Conservation (phyloP, 768 basidiomycete genomes). For the Agaricus bisporus region DNA sequence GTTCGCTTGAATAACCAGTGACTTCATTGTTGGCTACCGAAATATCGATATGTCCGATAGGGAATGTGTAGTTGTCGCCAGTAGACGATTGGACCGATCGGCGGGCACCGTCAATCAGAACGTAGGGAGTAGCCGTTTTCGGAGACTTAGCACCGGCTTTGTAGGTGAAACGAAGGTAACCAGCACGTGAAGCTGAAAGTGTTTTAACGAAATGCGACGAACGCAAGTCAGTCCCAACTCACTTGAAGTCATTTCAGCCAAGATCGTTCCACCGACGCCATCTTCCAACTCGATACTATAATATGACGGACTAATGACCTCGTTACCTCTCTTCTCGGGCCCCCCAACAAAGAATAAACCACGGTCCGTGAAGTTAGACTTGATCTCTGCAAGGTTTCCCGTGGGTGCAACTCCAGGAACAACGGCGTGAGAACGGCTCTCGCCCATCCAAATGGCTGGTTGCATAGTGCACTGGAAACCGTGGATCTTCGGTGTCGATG, state of each 20-base stretch:
- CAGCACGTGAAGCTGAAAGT: conserved; percentile 60
- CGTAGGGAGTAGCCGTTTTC: conserved; percentile 33
- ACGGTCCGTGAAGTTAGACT: background rate
- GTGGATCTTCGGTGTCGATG: conserved; percentile 34
- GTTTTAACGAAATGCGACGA: background rate
- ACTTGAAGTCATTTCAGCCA: conserved; percentile 61
- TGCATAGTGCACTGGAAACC: conserved; percentile 79
- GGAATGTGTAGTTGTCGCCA: conserved; percentile 40
- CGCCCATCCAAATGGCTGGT: conserved; percentile 88
- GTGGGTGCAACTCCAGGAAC: conserved; percentile 43
- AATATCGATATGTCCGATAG: conserved; percentile 45
- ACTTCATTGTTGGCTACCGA: conserved; percentile 15
- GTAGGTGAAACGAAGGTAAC: conserved; percentile 71
- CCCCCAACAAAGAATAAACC: conserved; percentile 26
- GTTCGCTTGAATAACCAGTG: conserved; percentile 5
- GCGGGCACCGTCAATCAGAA: conserved; percentile 63
- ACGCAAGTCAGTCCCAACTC: conserved; percentile 17
- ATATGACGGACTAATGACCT: conserved; percentile 46
- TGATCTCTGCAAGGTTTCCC: background rate
- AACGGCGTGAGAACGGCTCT: conserved; percentile 56
- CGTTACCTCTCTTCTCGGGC: conserved; percentile 52
- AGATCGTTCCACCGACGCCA: conserved; percentile 41
- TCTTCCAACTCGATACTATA: conserved; percentile 55
- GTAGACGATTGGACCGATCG: conserved; percentile 52
- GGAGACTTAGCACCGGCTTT: conserved; percentile 17